A percentile compares a stretch with the other conserved stretches of the same genome.
phyloP scores from a whole-genome alignment of 352 stramenopile species.

The Pythium rishiriense region DNA sequence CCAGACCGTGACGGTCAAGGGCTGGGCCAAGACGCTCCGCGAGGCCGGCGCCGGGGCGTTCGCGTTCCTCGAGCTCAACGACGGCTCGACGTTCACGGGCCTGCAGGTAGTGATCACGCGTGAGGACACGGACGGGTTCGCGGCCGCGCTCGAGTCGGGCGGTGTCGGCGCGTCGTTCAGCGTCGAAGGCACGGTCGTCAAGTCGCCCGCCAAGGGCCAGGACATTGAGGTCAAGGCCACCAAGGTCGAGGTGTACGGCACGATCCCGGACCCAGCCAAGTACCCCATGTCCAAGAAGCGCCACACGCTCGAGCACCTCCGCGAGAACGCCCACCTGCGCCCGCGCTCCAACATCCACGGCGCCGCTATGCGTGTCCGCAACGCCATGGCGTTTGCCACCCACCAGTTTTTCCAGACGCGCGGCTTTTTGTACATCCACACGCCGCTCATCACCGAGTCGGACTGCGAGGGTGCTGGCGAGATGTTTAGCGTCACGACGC shows the following conservation, averaged over 20 bases:
- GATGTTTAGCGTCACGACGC: constrained; percentile 94
- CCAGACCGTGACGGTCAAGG: constrained; percentile 90
- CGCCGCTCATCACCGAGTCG: constrained; percentile 94
- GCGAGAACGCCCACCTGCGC: constrained; percentile 92
- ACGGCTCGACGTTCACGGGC: constrained; percentile 88
- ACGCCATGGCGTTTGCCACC: constrained; percentile 92
- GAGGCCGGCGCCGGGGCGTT: constrained; percentile 89
- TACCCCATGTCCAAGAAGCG: constrained; percentile 95
- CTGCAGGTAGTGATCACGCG: constrained; percentile 89
- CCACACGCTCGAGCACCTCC: constrained; percentile 93
- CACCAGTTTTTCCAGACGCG: constrained; percentile 94
- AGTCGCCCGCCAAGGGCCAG: constrained; percentile 89
- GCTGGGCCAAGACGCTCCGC: constrained; percentile 93
- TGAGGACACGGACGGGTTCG: constrained; percentile 79
- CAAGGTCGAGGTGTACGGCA: constrained; percentile 84
- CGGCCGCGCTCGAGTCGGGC: constrained; percentile 69
- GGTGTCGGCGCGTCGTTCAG: constrained; percentile 86
- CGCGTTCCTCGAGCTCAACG: constrained; percentile 95
- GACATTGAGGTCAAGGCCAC: constrained; percentile 91
- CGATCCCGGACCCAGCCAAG: constrained; percentile 78
- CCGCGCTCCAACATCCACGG: constrained; percentile 91
- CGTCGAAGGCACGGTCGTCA: constrained; percentile 85
- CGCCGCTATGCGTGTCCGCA: constrained; percentile 91
- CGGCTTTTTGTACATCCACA: constrained; percentile 95
- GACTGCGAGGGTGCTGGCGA: constrained; percentile 99